Evolutionary conservation across 129 eudicot species (phyloP).

Genomic region (Chrysanthemum seticuspe): DNA sequence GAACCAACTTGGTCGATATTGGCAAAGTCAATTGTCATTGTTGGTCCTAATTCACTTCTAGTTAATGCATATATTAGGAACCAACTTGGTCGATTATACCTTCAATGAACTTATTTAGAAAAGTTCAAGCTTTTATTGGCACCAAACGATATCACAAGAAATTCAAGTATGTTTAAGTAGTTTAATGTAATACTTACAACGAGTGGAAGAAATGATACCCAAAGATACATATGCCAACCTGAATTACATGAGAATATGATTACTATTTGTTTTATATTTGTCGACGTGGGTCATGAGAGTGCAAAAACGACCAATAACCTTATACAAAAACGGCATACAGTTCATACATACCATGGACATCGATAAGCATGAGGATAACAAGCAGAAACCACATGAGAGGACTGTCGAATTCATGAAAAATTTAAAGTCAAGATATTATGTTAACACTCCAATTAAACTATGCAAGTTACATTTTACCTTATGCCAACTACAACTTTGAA

Average conservation of each 20-base stretch:
- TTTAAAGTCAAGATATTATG: neutral
- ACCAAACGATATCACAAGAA: too few species aligned
- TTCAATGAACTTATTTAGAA: too few species aligned
- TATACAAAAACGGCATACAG: neutral
- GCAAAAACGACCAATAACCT: neutral
- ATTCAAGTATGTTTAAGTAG: neutral
- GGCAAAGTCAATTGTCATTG: neutral
- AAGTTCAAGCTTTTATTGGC: too few species aligned
- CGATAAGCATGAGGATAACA: conserved; percentile 49
- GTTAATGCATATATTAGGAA: too few species aligned
- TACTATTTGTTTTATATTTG: neutral
- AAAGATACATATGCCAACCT: conserved; percentile 55
- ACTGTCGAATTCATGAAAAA: conserved; percentile 27
- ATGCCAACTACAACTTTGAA: conserved; percentile 54
- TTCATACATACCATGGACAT: conserved; percentile 43
- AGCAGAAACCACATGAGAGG: conserved; percentile 55
- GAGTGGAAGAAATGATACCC: conserved; percentile 44
- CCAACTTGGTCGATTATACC: too few species aligned
- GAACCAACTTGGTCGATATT: too few species aligned
- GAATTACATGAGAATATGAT: conserved; percentile 16
- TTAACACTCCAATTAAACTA: neutral
- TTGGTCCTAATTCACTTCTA: neutral
- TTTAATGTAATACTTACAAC: conserved; percentile 24
- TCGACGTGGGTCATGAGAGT: neutral
- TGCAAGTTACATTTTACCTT: conserved; percentile 31